Evolutionary conservation across 2,329 filamentous ascomycete genomes (phyloP), one percentile per base, ranked within the genome.

Genomic region (Plectosphaerella plurivora): DNA sequence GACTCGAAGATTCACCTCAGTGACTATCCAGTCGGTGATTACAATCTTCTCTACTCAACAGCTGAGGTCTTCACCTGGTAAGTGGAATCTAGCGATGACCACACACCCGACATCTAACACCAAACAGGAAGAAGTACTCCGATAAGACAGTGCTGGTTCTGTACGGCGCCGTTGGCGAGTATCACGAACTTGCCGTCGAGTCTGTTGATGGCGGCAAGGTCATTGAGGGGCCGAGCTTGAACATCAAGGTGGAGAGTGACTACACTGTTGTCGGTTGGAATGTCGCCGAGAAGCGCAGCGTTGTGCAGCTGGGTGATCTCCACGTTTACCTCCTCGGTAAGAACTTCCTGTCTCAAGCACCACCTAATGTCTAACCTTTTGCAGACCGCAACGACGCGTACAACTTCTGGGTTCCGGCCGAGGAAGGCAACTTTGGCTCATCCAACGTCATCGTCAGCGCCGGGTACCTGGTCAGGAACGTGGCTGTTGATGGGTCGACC

Each of bases 1-100:
- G 84, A 87, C 61, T 83, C 81, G 2, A 86, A 78, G 65, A 75
- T 85, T 52, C 79, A 84, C 59, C 81, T 86, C 12, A 83, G 77
- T 9, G 81, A 88, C 61, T 88, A 87, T 55, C 72, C 79, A 44
- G 67, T 87, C 47, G 81, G 79, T 1, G 74, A 75, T 20, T 66
- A 74, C 12, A 80, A 74, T 5, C 62, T 88, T n/a, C 67, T 86
- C 2, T 88, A 87, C 67, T 86, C 81, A 1, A 83, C 84, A 5
- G 82, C 82, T 0, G 84, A 88, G 60, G 77, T 88, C 49, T 82
- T 83, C 57, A 86, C 82, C 0, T 85, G 82, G 49, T 52, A 42
- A 12, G 42, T 36, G 11, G 1, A 12, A 4, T 25, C 8, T 10
- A 9, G 15, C 20, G 1, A 11, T 5, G 14, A 14, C 14, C 16